Conservation (phyloP, 495 filamentous ascomycete species). For the Sabuloglossum arenarium region DNA sequence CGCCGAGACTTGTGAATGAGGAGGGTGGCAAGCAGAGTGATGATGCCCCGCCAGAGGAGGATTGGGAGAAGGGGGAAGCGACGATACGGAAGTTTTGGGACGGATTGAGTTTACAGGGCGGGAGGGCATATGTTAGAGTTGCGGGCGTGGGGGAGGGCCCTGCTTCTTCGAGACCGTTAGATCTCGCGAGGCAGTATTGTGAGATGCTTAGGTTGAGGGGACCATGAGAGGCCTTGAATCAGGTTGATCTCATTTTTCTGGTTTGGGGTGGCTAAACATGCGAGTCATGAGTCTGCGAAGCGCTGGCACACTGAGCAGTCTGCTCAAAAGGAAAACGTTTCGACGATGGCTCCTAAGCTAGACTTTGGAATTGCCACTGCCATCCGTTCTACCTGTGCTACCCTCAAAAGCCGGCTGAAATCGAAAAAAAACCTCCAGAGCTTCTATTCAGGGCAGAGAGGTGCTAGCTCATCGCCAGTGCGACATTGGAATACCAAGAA, state of each 20-base stretch:
- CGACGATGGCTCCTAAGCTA: no score
- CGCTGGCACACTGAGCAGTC: no score
- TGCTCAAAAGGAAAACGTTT: no score
- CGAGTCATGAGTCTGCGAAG: no score
- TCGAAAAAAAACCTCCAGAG: no score
- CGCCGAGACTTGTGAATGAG: neutral
- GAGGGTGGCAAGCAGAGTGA: neutral
- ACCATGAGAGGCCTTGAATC: neutral
- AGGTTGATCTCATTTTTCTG: neutral
- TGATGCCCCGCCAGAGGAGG: neutral
- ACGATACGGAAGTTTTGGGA: conserved; percentile 8
- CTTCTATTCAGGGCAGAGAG: no score
- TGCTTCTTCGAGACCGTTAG: neutral
- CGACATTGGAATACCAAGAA: neutral
- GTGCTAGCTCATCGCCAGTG: no score
- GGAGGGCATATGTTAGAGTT: neutral
- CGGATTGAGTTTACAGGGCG: conserved; percentile 5
- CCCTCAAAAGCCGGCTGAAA: no score
- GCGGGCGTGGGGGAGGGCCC: conserved; percentile 6
- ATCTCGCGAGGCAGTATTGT: conserved; percentile 9
- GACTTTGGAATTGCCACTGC: no score
- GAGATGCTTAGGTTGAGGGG: conserved; percentile 9
- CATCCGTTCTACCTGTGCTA: no score
- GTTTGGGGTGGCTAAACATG: neutral
- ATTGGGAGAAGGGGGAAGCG: conserved; percentile 5